phyloP scores from a whole-genome alignment of 148 eudicot species.

The Cornus florida region DNA sequence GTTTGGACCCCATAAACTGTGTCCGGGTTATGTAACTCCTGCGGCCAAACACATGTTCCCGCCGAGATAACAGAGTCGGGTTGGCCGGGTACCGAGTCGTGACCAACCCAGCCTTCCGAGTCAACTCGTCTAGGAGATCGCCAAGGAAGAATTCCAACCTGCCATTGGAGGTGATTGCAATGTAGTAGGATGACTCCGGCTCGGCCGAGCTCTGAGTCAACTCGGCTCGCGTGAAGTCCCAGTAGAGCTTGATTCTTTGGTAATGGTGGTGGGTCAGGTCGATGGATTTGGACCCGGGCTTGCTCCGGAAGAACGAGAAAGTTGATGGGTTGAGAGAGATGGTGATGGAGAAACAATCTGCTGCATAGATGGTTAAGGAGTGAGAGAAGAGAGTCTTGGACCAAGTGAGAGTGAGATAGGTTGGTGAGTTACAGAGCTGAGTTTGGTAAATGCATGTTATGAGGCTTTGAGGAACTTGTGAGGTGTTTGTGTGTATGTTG shows the following conservation, averaged over 20 bases:
- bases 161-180: conserved; percentile 33
- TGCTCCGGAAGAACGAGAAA: conserved; percentile 42
- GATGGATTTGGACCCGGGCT: conserved; percentile 47
- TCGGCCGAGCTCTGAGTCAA: conserved; percentile 49
- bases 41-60: conserved; percentile 63
- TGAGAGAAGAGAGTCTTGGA: conserved; percentile 49
- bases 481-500: conserved; percentile 3
- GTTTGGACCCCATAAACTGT: conserved; percentile 36
- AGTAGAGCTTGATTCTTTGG: conserved; percentile 42
- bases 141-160: conserved; percentile 49
- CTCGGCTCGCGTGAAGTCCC: conserved; percentile 53
- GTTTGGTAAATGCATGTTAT: conserved; percentile 57
- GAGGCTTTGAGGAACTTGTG: conserved; percentile 36
- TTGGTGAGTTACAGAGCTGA: conserved; percentile 38
- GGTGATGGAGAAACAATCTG: conserved; percentile 48
- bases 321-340: conserved; percentile 41
- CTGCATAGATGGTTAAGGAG: conserved; percentile 44
- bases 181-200: conserved; percentile 50
- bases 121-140: conserved; percentile 36
- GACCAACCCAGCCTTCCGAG: conserved; percentile 25
- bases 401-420: conserved; percentile 59
- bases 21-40: conserved; percentile 40
- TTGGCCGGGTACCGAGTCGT: conserved; percentile 6
- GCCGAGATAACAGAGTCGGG: conserved; percentile 31
- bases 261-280: conserved; percentile 16